These are phyloP conservation scores for Wickerhamomyces subpelliculosus DNA, from an alignment of 805 yeast genomes.

Conservation along the genomic window DNA sequence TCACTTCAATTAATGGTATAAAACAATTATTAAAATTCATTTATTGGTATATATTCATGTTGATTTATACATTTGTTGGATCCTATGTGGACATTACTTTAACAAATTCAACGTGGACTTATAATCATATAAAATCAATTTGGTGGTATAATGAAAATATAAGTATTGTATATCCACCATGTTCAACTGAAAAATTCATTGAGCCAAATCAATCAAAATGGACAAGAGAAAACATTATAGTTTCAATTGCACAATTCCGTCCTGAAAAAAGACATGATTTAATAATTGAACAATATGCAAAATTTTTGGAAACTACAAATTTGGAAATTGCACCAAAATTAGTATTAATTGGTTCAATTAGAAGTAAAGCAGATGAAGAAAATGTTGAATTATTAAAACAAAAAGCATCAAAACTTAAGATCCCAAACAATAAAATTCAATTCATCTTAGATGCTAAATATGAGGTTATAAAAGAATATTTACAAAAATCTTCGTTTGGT, in stretches of 20 bases:
- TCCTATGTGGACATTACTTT: constrained; percentile 55
- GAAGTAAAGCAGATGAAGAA: constrained; percentile 58
- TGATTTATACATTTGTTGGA: constrained; percentile 60
- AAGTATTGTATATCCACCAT: constrained; percentile 78
- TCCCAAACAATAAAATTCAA: constrained; percentile 35
- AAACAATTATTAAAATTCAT: constrained; percentile 35
- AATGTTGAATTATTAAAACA: constrained; percentile 45
- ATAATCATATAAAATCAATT: constrained; percentile 56
- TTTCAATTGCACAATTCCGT: constrained; percentile 79
- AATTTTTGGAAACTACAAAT: constrained; percentile 31
- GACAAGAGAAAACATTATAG: constrained; percentile 28
- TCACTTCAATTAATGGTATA: constrained; percentile 11
- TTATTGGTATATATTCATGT: constrained; percentile 71
- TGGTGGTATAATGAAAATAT: constrained; percentile 49
- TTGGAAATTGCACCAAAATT: constrained; percentile 40
- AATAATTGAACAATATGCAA: constrained; percentile 55
- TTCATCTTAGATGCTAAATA: constrained; percentile 74
- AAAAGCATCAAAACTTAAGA: constrained; percentile 34
- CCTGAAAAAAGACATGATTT: constrained; percentile 89
- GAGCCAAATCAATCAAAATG: constrained; percentile 9
- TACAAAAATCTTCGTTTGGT: constrained; percentile 62
- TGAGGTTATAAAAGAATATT: constrained; percentile 45
- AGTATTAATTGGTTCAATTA: constrained; percentile 77
- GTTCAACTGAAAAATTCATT: constrained; percentile 56
- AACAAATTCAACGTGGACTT: constrained; percentile 91